Evolutionary conservation across 306 rosid genomes (phyloP).

Genomic region (Senna siamea): DNA sequence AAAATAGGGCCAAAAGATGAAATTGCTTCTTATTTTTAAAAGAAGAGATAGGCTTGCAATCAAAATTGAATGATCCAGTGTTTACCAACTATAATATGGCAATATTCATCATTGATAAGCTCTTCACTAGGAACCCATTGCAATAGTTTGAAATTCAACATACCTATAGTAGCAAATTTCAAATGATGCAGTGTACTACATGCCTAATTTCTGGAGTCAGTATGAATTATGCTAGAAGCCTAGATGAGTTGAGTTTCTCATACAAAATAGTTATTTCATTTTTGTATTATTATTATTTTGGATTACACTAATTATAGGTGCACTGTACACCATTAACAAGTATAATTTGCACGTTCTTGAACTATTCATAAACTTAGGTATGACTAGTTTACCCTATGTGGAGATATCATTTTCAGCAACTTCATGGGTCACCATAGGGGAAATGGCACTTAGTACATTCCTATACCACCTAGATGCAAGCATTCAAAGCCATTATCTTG

Average conservation of each 20-base stretch:
- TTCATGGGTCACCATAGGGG: not conserved
- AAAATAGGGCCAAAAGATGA: not conserved
- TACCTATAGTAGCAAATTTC: not conserved
- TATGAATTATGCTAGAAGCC: not conserved
- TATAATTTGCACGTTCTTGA: not conserved
- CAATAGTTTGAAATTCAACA: not conserved
- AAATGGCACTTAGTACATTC: constrained; percentile 15
- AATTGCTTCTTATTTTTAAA: not conserved
- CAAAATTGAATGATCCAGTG: not conserved
- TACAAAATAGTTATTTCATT: not conserved
- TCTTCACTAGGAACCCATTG: not conserved
- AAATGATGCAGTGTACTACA: not conserved
- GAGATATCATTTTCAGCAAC: not conserved
- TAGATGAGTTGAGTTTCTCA: not conserved
- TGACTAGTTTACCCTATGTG: not conserved
- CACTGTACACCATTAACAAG: not conserved
- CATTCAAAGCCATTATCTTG: not conserved
- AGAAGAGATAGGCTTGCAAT: no score
- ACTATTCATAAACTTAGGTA: not conserved
- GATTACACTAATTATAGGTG: not conserved
- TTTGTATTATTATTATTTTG: not conserved
- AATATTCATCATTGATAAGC: not conserved
- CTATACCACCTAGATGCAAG: constrained; percentile 17
- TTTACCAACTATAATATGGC: not conserved
- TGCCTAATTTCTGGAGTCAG: not conserved